A percentile compares a stretch with the other conserved stretches of the same genome.
Conservation (phyloP, 306 rosid species). For the Comarum palustre region DNA sequence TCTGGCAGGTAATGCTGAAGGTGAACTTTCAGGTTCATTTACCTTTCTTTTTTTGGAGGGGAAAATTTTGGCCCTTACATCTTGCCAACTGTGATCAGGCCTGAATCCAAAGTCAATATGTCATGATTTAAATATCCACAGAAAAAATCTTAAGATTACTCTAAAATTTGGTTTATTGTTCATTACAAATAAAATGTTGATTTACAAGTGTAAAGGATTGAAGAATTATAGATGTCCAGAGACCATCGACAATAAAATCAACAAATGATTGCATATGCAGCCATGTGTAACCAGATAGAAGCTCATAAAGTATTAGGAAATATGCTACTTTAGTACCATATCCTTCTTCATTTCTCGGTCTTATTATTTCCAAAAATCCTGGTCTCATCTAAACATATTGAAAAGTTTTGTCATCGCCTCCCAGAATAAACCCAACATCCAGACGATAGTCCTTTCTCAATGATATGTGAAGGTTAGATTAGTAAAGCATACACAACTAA, state of each 20-base stretch:
- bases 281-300: neutral
- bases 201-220: slow-evolving; percentile 3
- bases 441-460: neutral
- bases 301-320: neutral
- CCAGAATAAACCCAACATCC: neutral
- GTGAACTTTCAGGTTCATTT: slow-evolving; percentile 52
- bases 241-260: slow-evolving; percentile 7
- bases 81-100: slow-evolving; percentile 91
- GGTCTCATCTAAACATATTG: neutral
- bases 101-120: slow-evolving; percentile 43
- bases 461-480: neutral
- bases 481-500: neutral
- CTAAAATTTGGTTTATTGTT: slow-evolving; percentile 15
- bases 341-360: neutral
- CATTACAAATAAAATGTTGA: slow-evolving; percentile 1
- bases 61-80: slow-evolving; percentile 78
- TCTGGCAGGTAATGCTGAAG: slow-evolving; percentile 63
- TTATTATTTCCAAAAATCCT: neutral
- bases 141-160: neutral
- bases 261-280: slow-evolving; percentile 3
- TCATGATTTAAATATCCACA: slow-evolving; percentile 9
- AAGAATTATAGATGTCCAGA: neutral
- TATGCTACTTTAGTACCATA: neutral
- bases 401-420: neutral
- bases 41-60: slow-evolving; percentile 68